phyloP scores from a whole-genome alignment of 2,329 filamentous ascomycete genomes.

The Chaetothyriales sp. region DNA sequence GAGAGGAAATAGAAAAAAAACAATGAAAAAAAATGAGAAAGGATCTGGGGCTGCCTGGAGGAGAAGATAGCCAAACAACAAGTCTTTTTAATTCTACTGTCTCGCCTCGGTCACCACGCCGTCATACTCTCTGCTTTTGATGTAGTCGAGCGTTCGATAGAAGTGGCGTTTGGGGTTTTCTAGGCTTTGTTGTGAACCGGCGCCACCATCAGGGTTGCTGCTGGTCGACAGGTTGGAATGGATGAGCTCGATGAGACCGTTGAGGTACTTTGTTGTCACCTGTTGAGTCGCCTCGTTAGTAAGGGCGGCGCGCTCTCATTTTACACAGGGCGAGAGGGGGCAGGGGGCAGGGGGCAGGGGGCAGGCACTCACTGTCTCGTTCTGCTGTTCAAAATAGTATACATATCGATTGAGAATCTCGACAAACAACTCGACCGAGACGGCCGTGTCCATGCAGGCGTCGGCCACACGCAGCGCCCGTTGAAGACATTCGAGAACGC shows the following conservation, averaged over 20 bases:
- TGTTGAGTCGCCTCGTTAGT: constrained; percentile 19
- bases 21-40: too few species aligned
- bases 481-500: constrained; percentile 90
- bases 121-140: constrained; percentile 79
- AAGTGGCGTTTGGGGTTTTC: constrained; percentile 91
- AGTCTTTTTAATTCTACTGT: background rate
- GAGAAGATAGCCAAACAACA: too few species aligned
- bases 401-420: constrained; percentile 97
- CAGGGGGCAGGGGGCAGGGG: background rate
- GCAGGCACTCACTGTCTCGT: constrained; percentile 57
- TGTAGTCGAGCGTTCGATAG: constrained; percentile 85
- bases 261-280: constrained; percentile 93
- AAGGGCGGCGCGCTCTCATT: too few species aligned
- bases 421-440: constrained; percentile 94
- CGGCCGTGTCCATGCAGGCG: constrained; percentile 96
- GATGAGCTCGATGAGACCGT: constrained; percentile 93
- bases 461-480: constrained; percentile 89
- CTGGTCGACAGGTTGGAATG: constrained; percentile 76
- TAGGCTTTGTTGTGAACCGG: constrained; percentile 38
- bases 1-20: too few species aligned
- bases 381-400: constrained; percentile 98
- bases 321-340: background rate
- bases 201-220: constrained; percentile 8
- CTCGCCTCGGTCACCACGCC: constrained; percentile 62
- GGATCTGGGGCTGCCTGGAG: too few species aligned